These are phyloP conservation scores for Phytophthora citricola DNA, from an alignment of 352 stramenopile genomes.

Conservation along the genomic window DNA sequence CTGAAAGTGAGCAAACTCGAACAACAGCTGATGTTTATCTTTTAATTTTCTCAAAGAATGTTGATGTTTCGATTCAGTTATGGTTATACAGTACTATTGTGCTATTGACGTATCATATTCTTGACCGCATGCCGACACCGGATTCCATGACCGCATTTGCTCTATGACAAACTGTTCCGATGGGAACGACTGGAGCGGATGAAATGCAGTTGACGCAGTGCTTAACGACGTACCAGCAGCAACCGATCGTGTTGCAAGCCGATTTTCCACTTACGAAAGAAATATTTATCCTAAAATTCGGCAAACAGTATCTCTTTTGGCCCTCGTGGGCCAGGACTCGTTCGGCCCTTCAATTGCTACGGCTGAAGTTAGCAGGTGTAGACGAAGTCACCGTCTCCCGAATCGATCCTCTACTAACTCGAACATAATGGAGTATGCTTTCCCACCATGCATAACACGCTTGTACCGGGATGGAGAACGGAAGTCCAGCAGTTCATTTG, in stretches of 20 bases:
- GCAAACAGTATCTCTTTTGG: conserved; percentile 68
- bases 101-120: no score
- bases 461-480: conserved; percentile 61
- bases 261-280: conserved; percentile 55
- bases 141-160: conserved; percentile 62
- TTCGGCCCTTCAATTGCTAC: conserved; percentile 57
- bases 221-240: conserved; percentile 63
- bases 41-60: no score
- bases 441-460: conserved; percentile 54
- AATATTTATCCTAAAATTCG: conserved; percentile 69
- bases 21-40: no score
- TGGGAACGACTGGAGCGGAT: conserved; percentile 56
- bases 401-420: conserved; percentile 32
- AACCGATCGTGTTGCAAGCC: conserved; percentile 54
- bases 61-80: no score
- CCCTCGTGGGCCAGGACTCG: conserved; percentile 51
- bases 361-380: conserved; percentile 45
- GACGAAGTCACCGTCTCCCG: conserved; percentile 45
- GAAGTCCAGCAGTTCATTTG: conserved; percentile 87
- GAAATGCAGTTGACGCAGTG: conserved; percentile 73
- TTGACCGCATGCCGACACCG: conserved; percentile 35
- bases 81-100: no score
- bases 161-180: conserved; percentile 62
- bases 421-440: conserved; percentile 61
- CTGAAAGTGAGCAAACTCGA: no score